Evolutionary conservation across 1,284 basidiomycete genomes (phyloP), one percentile per base, ranked within the genome.

Genomic region (Farysia itapuensis): DNA sequence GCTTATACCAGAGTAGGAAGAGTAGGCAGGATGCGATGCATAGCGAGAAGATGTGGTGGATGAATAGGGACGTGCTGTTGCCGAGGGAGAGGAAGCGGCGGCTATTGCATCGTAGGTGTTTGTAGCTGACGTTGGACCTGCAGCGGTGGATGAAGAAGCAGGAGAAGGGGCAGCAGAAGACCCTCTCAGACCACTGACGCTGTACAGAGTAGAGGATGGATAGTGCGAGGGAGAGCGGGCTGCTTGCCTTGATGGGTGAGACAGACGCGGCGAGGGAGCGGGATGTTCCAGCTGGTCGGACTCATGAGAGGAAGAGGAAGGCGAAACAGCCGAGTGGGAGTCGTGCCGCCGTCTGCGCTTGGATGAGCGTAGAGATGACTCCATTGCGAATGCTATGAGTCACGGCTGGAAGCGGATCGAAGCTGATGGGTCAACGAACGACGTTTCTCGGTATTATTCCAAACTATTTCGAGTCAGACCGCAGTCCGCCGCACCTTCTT

Each of bases 141-240:
- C 26, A 28, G 26, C 9, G 26, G 26, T 28, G n/a, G 26, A n/a
- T n/a, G 37, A 11, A 44, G 24, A 32, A 36, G 45, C 18, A 46
- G 23, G 8, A 15, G 36, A 7, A 11, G 39, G 13, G 2, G 30
- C 35, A 25, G 54, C 50, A 15, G 54, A 48, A 7, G 54, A 58
- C 16, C 54, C 54, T 11, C 54, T 43, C 5, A 58, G 35, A 29
- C 42, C 54, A 26, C 54, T 58, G 25, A 40, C 39, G 14, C 47
- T 40, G 38, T 58, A 58, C 0, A 26, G 20, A 11, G 31, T 16
- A 11, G 31, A 9, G 26, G 26, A 28, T 11, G 26, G n/a, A 28
- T 28, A 28, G 26, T 28, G 26, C 11, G 9, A 11, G 26, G 51
- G 51, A 13, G 52, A 56, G 23, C 52, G 30, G n/a, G 46, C 52